Base-by-base conservation (phyloP, 148 eudicot species). In the Gaultheria prostrata region DNA sequence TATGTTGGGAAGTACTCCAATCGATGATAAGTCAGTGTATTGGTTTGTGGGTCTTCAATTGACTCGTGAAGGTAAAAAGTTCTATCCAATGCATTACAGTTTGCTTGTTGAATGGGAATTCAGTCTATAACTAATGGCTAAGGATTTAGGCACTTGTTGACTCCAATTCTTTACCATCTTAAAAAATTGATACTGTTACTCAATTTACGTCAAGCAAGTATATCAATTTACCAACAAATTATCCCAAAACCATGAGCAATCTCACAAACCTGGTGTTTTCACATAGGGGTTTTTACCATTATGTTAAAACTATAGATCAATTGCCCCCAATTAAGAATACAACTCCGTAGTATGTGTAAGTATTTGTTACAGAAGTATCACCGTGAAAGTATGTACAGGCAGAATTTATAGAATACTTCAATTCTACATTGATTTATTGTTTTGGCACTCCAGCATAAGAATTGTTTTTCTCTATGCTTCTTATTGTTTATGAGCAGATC, bases 1-100 rank as follows among this genome's bases (percentile, higher is more conserved):
- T 69, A 46, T 88, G 71, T 48, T 86, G n/a, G 92, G 92, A 83
- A 86, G 84, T 48, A 78, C 86, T 81, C 89, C 91, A n/a, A 82
- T 91, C 32, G 85, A 89, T 74, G 88, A 89, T 26, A 87, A 84
- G 79, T 80, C 84, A 1, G 89, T 88, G 70, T 87, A 89, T 61
- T 89, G 92, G 93, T 88, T 91, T 77, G 45, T 85, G 46, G 50
- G 3, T 82, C 84, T 14, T 8, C 79, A 65, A 65, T 28, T 28
- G 32, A 65, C 71, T 8, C 71, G 1, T 26, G 32, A 65, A 65
- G 71, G 71, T 65, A 65, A 65, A 24, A 71, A 71, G n/a, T 33
- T 12, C 33, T 71, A 15, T 71, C 45, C 45, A 33, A 71, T 71
- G 15, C 43, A 6, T 30, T 32, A 80, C 48, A 65, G 33, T 71